phyloP scores from a whole-genome alignment of 1,284 basidiomycete species.

The Leccinum subspadiceum region DNA sequence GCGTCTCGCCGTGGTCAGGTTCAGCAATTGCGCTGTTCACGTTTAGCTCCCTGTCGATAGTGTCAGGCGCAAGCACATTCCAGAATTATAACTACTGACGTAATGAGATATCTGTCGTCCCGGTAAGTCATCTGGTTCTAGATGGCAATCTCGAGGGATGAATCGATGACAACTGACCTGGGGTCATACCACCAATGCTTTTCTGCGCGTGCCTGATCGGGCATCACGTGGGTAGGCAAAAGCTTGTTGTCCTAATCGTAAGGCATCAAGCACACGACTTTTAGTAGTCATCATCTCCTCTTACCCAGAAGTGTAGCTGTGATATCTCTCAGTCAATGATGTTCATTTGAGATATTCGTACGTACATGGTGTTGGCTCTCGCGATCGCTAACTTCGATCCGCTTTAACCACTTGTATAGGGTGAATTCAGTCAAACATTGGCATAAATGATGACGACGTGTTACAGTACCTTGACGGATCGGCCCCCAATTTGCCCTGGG shows the following conservation, averaged over 20 bases:
- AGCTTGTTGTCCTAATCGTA: constrained; percentile 57
- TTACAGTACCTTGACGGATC: constrained; percentile 41
- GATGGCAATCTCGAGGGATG: neutral
- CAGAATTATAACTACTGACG: constrained; percentile 24
- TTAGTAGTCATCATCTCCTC: neutral
- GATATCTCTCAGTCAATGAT: neutral
- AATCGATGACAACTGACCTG: constrained; percentile 38
- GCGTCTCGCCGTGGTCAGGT: constrained; percentile 55
- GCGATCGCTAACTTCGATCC: constrained; percentile 52
- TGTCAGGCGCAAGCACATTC: constrained; percentile 7
- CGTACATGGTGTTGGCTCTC: constrained; percentile 57
- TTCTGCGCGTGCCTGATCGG: constrained; percentile 56
- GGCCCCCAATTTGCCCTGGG: constrained; percentile 66
- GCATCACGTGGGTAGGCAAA: constrained; percentile 53
- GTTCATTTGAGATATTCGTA: constrained; percentile 3
- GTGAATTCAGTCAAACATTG: neutral
- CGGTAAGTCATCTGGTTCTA: constrained; percentile 2
- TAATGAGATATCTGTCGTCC: constrained; percentile 42
- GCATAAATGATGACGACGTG: neutral
- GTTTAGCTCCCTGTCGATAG: constrained; percentile 50
- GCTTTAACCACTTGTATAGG: constrained; percentile 50
- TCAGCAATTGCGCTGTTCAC: constrained; percentile 60
- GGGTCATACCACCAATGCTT: constrained; percentile 65
- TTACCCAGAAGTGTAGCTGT: constrained; percentile 37
- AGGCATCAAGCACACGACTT: constrained; percentile 2